These are phyloP conservation scores for Fusarium dimerum DNA, from an alignment of 2,329 filamentous ascomycete genomes.

Conservation along the genomic window DNA sequence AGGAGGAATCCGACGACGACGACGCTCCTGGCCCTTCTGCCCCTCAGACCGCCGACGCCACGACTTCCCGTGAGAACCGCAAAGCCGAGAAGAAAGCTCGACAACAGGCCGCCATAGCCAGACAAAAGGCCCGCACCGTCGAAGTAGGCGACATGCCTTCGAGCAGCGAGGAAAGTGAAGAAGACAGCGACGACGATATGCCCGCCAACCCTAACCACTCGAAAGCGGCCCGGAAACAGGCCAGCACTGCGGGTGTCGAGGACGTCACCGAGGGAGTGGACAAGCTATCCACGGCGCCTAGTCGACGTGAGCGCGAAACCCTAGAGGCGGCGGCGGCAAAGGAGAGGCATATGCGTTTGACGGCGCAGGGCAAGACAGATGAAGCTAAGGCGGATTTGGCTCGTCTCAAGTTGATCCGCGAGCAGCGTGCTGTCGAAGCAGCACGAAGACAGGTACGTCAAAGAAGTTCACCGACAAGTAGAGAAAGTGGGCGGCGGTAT, in stretches of 20 bases:
- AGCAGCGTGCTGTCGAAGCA: slow-evolving; percentile 83
- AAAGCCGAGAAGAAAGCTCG: slow-evolving; percentile 84
- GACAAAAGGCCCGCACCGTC: slow-evolving; percentile 68
- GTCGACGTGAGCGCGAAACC: slow-evolving; percentile 66
- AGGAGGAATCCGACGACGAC: slow-evolving; percentile 53
- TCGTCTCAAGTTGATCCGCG: slow-evolving; percentile 76
- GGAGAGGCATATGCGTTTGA: slow-evolving; percentile 87
- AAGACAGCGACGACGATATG: slow-evolving; percentile 61
- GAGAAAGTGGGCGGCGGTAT: neutral
- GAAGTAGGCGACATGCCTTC: slow-evolving; percentile 86
- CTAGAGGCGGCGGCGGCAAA: slow-evolving; percentile 84
- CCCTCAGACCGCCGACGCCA: slow-evolving; percentile 46
- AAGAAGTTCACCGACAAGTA: neutral
- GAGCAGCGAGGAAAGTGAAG: slow-evolving; percentile 63
- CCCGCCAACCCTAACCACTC: slow-evolving; percentile 93
- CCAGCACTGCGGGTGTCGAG: slow-evolving; percentile 43
- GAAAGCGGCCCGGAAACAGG: slow-evolving; percentile 67
- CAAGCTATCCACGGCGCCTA: slow-evolving; percentile 50
- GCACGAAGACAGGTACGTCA: slow-evolving; percentile 72
- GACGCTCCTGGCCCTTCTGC: slow-evolving; percentile 45
- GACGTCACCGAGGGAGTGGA: slow-evolving; percentile 57
- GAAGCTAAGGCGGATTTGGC: slow-evolving; percentile 89
- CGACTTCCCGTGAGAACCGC: slow-evolving; percentile 76
- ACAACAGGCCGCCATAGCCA: slow-evolving; percentile 85
- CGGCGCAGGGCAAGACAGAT: slow-evolving; percentile 94